Evolutionary conservation across 148 eudicot genomes (phyloP).

Genomic region (Mesembryanthemum crystallinum): DNA sequence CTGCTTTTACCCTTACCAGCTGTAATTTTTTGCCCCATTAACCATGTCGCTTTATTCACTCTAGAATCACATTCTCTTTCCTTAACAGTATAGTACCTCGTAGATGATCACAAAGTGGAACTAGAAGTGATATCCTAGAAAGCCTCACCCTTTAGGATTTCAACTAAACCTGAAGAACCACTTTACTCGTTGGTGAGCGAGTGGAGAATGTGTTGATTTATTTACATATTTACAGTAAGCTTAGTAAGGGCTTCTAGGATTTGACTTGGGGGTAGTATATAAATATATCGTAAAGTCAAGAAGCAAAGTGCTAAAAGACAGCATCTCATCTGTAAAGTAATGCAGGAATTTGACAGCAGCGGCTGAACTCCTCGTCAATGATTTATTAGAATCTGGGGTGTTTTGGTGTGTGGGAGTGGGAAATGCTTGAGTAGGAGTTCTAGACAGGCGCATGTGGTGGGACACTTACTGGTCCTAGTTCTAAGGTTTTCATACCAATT

Average conservation of each 20-base stretch:
- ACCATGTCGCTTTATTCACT: not conserved
- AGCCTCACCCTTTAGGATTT: not conserved
- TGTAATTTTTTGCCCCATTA: not conserved
- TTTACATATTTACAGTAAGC: not conserved
- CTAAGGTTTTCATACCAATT: no score
- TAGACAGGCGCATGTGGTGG: no score
- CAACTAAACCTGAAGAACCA: not conserved
- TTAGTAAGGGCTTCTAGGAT: not conserved
- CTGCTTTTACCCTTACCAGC: not conserved
- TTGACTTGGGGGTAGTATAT: not conserved
- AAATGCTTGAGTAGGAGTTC: no score
- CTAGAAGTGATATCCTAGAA: not conserved
- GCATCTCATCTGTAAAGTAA: constrained; percentile 25
- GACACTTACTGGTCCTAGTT: no score
- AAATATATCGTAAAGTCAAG: not conserved
- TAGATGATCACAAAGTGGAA: not conserved
- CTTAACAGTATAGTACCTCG: not conserved
- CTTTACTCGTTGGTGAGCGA: not conserved
- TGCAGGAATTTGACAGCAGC: constrained; percentile 22
- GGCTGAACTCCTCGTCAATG: constrained; percentile 5
- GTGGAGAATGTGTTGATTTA: not conserved
- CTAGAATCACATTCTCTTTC: constrained; percentile 26
- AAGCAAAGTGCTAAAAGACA: constrained; percentile 5
- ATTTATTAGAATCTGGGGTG: not conserved
- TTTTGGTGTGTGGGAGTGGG: no score